Evolutionary conservation across 2,329 filamentous ascomycete species (phyloP), one percentile per base, ranked within the genome.

Genomic region (Malbranchea zuffiana): DNA sequence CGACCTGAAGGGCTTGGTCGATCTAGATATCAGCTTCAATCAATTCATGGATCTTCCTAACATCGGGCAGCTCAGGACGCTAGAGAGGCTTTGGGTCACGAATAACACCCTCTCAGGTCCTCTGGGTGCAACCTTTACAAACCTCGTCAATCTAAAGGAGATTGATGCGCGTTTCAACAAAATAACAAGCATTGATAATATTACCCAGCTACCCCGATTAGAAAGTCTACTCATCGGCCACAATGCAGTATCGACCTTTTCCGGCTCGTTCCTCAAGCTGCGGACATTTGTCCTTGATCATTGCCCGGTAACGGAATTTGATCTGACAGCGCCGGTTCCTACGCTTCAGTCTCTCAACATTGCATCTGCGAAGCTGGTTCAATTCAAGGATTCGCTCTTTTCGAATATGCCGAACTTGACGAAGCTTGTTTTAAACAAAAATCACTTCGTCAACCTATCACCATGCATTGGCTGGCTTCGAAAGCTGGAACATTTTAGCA

Each of bases 21-120:
- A 98, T 54, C 73, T 98, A 26, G 90, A 98, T 52, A 76, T 98
- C 54, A 96, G 88, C 56, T 98, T 98, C 72, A 98, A 98, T 55
- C 75, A 79, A 26, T 94, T 98, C 44, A 74, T 74, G 7, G 73
- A 67, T 37, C 65, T 98, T 5, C 86, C 87, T 1, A 77, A 78
- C 44, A 82, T 98, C 46, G 84, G 86, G 5, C 75, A 77, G 38
- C 63, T 98, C 40, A 75, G 71, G 40, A 83, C 78, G 37, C 65
- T 98, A 24, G 90, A 96, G 60, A 78, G 87, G 45, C 72, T 98
- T 19, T 85, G 90, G 64, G 88, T 94, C 48, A 96, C 90, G 2
- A 98, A 98, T 63, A 98, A 98, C 60, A 79, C 82, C 43, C 66
- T 98, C 10, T 72, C 74, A 13, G 83, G 83, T 2, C 69, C 78